Base-by-base conservation (phyloP, 805 yeast genomes). In the Sugiyamaella americana region DNA sequence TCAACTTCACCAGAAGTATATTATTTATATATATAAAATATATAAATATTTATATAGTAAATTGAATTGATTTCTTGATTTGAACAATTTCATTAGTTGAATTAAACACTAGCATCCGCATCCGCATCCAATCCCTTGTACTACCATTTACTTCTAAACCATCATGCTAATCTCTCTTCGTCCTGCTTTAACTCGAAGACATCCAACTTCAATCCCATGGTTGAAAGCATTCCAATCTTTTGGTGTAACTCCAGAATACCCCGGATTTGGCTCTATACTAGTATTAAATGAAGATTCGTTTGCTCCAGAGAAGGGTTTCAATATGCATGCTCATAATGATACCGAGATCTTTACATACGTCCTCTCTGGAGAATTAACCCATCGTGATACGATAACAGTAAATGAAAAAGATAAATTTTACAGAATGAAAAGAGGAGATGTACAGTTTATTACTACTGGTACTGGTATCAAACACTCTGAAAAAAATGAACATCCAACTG, bases 341-440 rank as follows among this genome's bases (percentile, higher is more conserved):
- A 18, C n/a, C 39, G 41, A 43, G n/a, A 43, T 36, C 13, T 43
- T 43, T 41, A 43, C 34, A 11, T 43, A 37, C 24, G 17, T 43
- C 2, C 3, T 42, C 3, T 3, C 16, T 11, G 45, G 45, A 2
- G 45, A 23, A 18, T 18, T 42, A 17, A 42, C 45, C 10, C 45
- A 42, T 34, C 36, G 41, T 11, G 45, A 42, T 19, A 24, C 45
- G 4, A 42, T 42, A 41, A 8, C 24, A 13, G 11, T 22, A n/a
- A 40, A 40, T n/a, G 45, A 41, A 37, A 8, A 29, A 13, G 37
- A 17, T 6, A 35, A 35, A 21, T 13, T 6, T 5, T 29, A 30
- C 16, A 42, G n/a, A 11, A 42, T 42, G 18, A 20, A 34, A 11
- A 11, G 45, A 30, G 45, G 45, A 10, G 45, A 42, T 30, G 22